These are phyloP conservation scores for Lachnum nothofagi DNA, from an alignment of 2,329 filamentous ascomycete species.

Conservation along the genomic window DNA sequence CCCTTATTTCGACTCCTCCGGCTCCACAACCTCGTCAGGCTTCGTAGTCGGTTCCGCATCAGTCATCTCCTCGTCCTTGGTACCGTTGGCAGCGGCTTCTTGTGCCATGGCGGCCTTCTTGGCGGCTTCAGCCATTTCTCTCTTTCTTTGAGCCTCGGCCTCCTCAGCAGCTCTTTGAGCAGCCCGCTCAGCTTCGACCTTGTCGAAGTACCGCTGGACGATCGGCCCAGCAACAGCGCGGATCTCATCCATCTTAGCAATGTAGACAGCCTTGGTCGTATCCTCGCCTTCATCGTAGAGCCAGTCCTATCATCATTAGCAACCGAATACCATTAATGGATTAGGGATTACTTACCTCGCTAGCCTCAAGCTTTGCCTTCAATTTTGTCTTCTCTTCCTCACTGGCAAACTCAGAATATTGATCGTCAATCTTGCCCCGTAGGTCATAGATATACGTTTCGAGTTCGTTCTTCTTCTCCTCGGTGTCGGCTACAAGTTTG, in stretches of 20 bases:
- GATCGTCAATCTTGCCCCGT: constrained; percentile 88
- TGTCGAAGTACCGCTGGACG: constrained; percentile 91
- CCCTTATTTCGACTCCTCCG: constrained; percentile 26
- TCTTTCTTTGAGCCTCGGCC: constrained; percentile 44
- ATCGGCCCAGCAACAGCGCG: constrained; percentile 85
- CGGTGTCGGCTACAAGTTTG: constrained; percentile 95
- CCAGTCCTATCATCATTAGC: constrained; percentile 67
- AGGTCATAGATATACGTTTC: constrained; percentile 97
- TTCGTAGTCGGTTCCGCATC: constrained; percentile 50
- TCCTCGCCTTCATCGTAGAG: constrained; percentile 97
- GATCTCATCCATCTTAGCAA: constrained; percentile 94
- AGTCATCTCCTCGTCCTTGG: constrained; percentile 58
- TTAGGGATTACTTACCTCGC: constrained; percentile 66
- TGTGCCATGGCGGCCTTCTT: constrained; percentile 44
- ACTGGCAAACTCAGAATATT: constrained; percentile 80
- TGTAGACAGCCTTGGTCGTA: constrained; percentile 85
- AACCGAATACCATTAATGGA: not conserved
- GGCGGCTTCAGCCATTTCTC: constrained; percentile 40
- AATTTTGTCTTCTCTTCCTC: constrained; percentile 91
- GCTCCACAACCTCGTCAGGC: constrained; percentile 39
- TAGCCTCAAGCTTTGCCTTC: constrained; percentile 72
- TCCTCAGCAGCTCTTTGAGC: constrained; percentile 66
- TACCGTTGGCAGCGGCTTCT: constrained; percentile 25
- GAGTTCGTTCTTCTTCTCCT: constrained; percentile 99
- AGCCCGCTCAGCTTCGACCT: constrained; percentile 80